Conservation (phyloP, 2,329 filamentous ascomycete genomes). For the Cordyceps fumosorosea region DNA sequence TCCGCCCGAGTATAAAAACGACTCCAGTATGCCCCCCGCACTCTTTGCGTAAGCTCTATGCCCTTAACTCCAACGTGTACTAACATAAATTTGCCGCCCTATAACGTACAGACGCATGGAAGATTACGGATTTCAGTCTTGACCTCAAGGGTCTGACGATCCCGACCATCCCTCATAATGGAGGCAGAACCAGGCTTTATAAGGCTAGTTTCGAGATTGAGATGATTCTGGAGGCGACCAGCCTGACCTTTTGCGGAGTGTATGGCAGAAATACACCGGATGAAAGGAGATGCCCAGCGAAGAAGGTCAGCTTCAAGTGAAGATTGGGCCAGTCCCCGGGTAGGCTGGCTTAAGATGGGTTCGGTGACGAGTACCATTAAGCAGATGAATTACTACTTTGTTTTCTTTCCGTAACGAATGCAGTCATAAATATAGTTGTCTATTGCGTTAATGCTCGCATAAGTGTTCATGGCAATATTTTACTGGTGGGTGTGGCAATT, state of each 20-base stretch:
- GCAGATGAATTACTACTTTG: not conserved
- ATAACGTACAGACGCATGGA: not conserved
- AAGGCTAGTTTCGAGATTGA: not conserved
- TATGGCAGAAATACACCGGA: not conserved
- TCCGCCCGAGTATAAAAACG: not conserved
- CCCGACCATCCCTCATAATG: not conserved
- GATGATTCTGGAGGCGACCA: conserved; percentile 3
- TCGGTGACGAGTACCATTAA: not conserved
- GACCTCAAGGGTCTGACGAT: not conserved
- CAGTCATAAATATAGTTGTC: not conserved
- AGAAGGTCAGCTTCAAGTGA: not conserved
- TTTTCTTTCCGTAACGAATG: not conserved
- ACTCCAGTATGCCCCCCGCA: not conserved
- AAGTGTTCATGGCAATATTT: not conserved
- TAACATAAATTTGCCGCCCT: not conserved
- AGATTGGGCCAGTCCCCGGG: not conserved
- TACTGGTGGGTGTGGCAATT: not conserved
- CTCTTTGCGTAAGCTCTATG: not conserved
- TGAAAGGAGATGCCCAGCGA: conserved; percentile 1
- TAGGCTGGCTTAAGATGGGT: not conserved
- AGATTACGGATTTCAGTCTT: not conserved
- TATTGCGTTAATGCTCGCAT: not conserved
- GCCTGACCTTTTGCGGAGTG: not conserved
- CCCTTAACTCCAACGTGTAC: not conserved
- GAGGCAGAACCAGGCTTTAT: not conserved